These are phyloP conservation scores for Boletus reticuloceps DNA, from an alignment of 768 basidiomycete genomes.

Conservation along the genomic window DNA sequence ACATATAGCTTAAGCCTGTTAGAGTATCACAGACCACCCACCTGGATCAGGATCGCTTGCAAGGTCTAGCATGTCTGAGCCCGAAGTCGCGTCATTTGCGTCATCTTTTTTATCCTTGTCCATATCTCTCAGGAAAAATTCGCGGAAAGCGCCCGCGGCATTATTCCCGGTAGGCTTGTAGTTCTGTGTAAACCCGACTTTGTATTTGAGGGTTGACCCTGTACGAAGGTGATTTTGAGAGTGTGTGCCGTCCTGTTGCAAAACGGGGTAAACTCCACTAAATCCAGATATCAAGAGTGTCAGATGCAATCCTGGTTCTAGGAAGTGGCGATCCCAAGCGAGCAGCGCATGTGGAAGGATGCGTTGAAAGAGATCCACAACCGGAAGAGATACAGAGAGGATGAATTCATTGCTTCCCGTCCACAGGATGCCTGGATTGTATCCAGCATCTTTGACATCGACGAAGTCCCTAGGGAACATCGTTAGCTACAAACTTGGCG, in stretches of 20 bases:
- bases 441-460: conserved; percentile 54
- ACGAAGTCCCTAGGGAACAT: conserved; percentile 49
- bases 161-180: conserved; percentile 61
- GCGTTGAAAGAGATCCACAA: conserved; percentile 46
- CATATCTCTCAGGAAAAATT: conserved; percentile 39
- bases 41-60: neutral
- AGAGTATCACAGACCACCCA: neutral
- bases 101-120: conserved; percentile 31
- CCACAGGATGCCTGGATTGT: conserved; percentile 57
- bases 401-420: conserved; percentile 50
- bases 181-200: conserved; percentile 55
- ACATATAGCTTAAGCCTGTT: conserved; percentile 31
- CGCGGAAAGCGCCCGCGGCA: conserved; percentile 46
- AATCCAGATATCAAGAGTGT: conserved; percentile 64
- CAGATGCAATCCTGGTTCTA: conserved; percentile 55
- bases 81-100: neutral
- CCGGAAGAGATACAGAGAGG: conserved; percentile 56
- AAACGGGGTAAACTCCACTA: conserved; percentile 50
- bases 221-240: conserved; percentile 32
- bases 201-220: conserved; percentile 45
- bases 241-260: conserved; percentile 44
- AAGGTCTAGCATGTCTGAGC: neutral
- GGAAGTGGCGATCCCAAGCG: conserved; percentile 69
- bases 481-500: neutral
- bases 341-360: conserved; percentile 65